These are phyloP conservation scores for Pseudogymnoascus sp. DNA, from an alignment of 2,329 filamentous ascomycete species.

Conservation along the genomic window DNA sequence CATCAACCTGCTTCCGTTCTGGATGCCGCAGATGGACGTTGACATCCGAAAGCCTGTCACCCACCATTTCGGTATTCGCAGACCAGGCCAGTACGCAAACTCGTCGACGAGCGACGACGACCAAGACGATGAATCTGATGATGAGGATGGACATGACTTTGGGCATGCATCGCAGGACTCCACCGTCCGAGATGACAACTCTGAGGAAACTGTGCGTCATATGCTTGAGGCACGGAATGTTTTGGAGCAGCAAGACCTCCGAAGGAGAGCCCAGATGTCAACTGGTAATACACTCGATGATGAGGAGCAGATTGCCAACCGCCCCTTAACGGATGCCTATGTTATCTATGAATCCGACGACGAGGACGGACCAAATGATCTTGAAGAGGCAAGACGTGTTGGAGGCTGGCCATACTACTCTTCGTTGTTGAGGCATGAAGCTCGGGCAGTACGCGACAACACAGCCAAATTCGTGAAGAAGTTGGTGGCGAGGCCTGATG, in stretches of 20 bases:
- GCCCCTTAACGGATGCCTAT: slow-evolving; percentile 57
- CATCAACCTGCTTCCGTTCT: slow-evolving; percentile 88
- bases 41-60: slow-evolving; percentile 90
- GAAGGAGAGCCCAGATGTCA: slow-evolving; percentile 14
- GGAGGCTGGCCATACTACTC: slow-evolving; percentile 70
- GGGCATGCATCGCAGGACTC: slow-evolving; percentile 12
- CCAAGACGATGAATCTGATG: slow-evolving; percentile 62
- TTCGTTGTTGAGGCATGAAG: slow-evolving; percentile 41
- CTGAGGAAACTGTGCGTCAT: slow-evolving; percentile 17
- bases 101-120: slow-evolving; percentile 71
- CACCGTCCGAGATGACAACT: slow-evolving; percentile 12
- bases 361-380: slow-evolving; percentile 65
- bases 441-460: slow-evolving; percentile 13
- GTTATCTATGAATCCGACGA: slow-evolving; percentile 87
- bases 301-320: slow-evolving; percentile 71
- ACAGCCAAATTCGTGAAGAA: slow-evolving; percentile 19
- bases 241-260: slow-evolving; percentile 20
- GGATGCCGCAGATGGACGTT: slow-evolving; percentile 97
- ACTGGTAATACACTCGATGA: slow-evolving; percentile 52
- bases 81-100: slow-evolving; percentile 63
- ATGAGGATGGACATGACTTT: slow-evolving; percentile 31
- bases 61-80: slow-evolving; percentile 83
- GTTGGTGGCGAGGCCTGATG: slow-evolving; percentile 12
- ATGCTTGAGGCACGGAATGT: slow-evolving; percentile 16
- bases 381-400: slow-evolving; percentile 68